These are phyloP conservation scores for Castanospermum australe DNA, from an alignment of 306 rosid genomes.

Conservation along the genomic window DNA sequence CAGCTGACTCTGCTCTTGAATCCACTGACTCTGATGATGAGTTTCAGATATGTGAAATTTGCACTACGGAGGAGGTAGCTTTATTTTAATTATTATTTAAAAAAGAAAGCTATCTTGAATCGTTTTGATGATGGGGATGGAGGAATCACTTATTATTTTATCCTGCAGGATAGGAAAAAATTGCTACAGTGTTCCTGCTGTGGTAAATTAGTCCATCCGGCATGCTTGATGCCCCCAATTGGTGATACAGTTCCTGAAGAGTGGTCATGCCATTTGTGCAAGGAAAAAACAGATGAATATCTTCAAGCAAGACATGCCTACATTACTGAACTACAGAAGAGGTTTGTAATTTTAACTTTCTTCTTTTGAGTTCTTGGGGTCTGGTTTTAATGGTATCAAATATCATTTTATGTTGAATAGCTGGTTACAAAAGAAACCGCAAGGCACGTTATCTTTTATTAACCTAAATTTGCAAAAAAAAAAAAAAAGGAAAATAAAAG, in stretches of 20 bases:
- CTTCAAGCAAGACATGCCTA: constrained; percentile 73
- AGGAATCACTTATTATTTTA: constrained; percentile 24
- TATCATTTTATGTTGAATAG: constrained; percentile 7
- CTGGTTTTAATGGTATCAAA: neutral
- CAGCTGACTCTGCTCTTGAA: constrained; percentile 90
- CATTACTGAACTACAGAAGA: constrained; percentile 68
- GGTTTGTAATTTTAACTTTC: constrained; percentile 42
- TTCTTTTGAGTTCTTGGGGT: constrained; percentile 22
- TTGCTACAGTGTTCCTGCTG: constrained; percentile 92
- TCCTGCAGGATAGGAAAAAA: constrained; percentile 78
- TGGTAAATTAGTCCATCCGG: constrained; percentile 77
- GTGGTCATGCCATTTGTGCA: constrained; percentile 94
- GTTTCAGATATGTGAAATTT: constrained; percentile 93
- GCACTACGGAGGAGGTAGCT: constrained; percentile 80
- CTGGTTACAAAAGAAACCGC: neutral
- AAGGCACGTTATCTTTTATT: neutral
- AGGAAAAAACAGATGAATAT: constrained; percentile 88
- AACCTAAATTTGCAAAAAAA: neutral
- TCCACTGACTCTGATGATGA: constrained; percentile 94
- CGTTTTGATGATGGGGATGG: constrained; percentile 30
- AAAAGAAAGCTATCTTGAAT: neutral
- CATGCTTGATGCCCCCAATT: constrained; percentile 86
- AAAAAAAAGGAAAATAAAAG: neutral
- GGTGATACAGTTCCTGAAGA: constrained; percentile 70
- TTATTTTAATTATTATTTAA: neutral